Evolutionary conservation across 495 filamentous ascomycete species (phyloP).

Genomic region (Mycothermus thermophilus): DNA sequence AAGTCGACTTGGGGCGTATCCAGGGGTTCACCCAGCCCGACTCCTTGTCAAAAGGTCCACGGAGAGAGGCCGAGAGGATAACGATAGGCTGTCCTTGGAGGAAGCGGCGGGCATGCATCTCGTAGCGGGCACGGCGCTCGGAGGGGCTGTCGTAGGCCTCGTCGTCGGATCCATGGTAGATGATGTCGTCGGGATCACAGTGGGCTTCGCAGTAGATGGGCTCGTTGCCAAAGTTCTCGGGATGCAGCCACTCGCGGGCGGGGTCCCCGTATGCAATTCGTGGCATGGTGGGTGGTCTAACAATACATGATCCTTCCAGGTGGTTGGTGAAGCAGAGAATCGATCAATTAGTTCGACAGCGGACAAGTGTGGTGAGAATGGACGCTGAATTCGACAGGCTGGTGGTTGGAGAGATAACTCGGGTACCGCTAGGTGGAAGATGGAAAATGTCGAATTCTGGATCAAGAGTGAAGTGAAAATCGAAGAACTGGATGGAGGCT

Average conservation of each 20-base stretch:
- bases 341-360: too few relatives aligned
- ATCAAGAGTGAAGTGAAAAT: too few relatives aligned
- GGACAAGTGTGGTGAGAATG: too few relatives aligned
- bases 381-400: too few relatives aligned
- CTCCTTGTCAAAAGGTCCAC: conserved; percentile 44
- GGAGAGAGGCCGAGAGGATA: conserved; percentile 47
- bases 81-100: conserved; percentile 42
- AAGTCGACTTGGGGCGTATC: conserved; percentile 19
- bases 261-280: conserved; percentile 3
- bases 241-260: conserved; percentile 9
- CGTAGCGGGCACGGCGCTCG: conserved; percentile 42
- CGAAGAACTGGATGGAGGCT: too few relatives aligned
- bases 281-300: too few relatives aligned
- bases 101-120: conserved; percentile 44
- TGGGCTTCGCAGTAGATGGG: conserved; percentile 33
- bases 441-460: too few relatives aligned
- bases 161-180: conserved; percentile 45
- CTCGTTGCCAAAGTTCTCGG: conserved; percentile 10
- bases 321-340: too few relatives aligned
- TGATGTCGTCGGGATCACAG: conserved; percentile 26
- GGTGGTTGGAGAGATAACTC: too few relatives aligned
- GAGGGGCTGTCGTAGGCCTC: conserved; percentile 32
- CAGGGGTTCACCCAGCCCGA: conserved; percentile 54
- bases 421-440: too few relatives aligned
- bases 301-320: too few relatives aligned